Evolutionary conservation across 768 basidiomycete species (phyloP).

Genomic region (Lentinus tigrinus): DNA sequence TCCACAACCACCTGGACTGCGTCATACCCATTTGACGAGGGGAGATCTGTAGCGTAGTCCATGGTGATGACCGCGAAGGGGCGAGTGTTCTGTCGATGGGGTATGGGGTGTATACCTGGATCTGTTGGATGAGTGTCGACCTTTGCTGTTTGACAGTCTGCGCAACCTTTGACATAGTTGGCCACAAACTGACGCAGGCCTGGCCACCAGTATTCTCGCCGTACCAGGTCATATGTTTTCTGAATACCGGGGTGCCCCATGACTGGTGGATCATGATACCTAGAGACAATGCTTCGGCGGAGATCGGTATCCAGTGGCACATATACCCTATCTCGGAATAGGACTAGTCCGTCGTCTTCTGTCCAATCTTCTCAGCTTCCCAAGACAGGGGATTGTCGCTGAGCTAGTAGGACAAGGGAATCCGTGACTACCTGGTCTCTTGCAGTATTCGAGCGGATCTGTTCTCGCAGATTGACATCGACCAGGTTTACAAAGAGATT

Average conservation of each 20-base stretch:
- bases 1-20: slow-evolving; percentile 18
- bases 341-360: slow-evolving; percentile 27
- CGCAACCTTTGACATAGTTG: slow-evolving; percentile 27
- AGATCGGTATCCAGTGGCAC: background rate
- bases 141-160: slow-evolving; percentile 28
- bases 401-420: slow-evolving; percentile 32
- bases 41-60: slow-evolving; percentile 22
- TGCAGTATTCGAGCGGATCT: background rate
- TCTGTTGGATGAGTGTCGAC: slow-evolving; percentile 2
- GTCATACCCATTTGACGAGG: slow-evolving; percentile 14
- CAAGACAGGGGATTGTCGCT: slow-evolving; percentile 27
- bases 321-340: background rate
- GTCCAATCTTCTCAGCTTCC: too few relatives aligned
- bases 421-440: background rate
- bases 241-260: slow-evolving; percentile 29
- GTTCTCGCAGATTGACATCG: background rate
- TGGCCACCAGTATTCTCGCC: slow-evolving; percentile 30
- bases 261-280: slow-evolving; percentile 24
- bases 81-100: background rate
- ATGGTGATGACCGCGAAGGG: slow-evolving; percentile 3
- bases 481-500: background rate
- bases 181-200: slow-evolving; percentile 18
- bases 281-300: background rate
- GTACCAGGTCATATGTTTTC: slow-evolving; percentile 23
- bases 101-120: slow-evolving; percentile 9